Conservation (phyloP, 2,329 filamentous ascomycete genomes). For the Drechslerella dactyloides region DNA sequence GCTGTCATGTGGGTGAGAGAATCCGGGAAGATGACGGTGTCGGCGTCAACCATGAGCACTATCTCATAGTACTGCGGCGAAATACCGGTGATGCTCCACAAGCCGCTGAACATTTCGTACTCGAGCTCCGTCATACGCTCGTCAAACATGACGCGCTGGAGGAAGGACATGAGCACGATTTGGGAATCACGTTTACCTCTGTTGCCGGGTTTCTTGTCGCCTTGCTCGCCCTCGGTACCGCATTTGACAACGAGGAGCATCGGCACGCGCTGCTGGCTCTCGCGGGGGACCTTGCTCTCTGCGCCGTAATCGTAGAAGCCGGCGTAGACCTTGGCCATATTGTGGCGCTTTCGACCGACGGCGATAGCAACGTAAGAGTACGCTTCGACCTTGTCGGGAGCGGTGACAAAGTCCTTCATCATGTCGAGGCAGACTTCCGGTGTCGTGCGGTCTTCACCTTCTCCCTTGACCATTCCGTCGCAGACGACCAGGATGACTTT, state of each 20-base stretch:
- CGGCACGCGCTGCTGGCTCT: slow-evolving; percentile 94
- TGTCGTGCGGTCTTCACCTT: slow-evolving; percentile 82
- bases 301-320: slow-evolving; percentile 97
- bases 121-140: slow-evolving; percentile 99
- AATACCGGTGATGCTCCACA: slow-evolving; percentile 98
- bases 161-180: slow-evolving; percentile 98
- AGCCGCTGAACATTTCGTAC: slow-evolving; percentile 98
- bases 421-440: slow-evolving; percentile 89
- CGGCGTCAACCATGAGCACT: slow-evolving; percentile 98
- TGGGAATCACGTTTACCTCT: slow-evolving; percentile 98
- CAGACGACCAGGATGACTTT: slow-evolving; percentile 96
- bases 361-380: slow-evolving; percentile 98
- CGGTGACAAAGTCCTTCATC: slow-evolving; percentile 88
- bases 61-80: slow-evolving; percentile 98
- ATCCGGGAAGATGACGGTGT: slow-evolving; percentile 99
- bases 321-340: slow-evolving; percentile 98
- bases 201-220: slow-evolving; percentile 87
- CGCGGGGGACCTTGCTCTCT: slow-evolving; percentile 75
- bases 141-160: slow-evolving; percentile 99
- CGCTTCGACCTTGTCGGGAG: slow-evolving; percentile 79
- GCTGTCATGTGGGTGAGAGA: slow-evolving; percentile 98
- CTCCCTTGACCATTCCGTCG: slow-evolving; percentile 95
- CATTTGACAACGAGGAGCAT: slow-evolving; percentile 98
- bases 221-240: slow-evolving; percentile 84
- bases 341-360: slow-evolving; percentile 94